Evolutionary conservation across 495 filamentous ascomycete species (phyloP).

Genomic region (Beverwykella pulmonaria): DNA sequence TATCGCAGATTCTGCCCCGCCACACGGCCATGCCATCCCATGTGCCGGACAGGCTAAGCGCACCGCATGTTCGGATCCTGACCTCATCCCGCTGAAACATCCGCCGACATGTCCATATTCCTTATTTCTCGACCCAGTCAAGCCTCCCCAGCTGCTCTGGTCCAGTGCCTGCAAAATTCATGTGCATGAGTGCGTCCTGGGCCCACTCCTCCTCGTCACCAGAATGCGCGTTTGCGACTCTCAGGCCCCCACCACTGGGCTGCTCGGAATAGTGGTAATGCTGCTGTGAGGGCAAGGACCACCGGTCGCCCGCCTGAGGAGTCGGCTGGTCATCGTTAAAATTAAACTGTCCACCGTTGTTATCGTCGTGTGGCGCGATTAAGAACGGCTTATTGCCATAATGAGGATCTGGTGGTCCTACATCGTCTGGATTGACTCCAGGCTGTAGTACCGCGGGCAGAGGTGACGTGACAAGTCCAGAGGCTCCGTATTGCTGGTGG

Average conservation of each 20-base stretch:
- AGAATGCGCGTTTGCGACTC: constrained; percentile 42
- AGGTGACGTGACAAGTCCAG: not conserved
- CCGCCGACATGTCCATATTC: not conserved
- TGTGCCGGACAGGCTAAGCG: not conserved
- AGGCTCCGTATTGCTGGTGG: constrained; percentile 6
- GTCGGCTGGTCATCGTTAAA: constrained; percentile 3
- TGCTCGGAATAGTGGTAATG: constrained; percentile 7
- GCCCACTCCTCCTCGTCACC: constrained; percentile 39
- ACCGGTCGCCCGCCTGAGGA: constrained; percentile 3
- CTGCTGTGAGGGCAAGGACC: constrained; percentile 7
- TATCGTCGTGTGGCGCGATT: not conserved
- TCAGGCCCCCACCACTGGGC: constrained; percentile 37
- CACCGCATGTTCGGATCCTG: not conserved
- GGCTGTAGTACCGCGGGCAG: constrained; percentile 3
- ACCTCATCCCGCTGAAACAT: constrained; percentile 5
- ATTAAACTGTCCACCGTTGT: not conserved
- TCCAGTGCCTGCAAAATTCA: constrained; percentile 39
- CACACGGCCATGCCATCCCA: not conserved
- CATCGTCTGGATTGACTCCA: constrained; percentile 1
- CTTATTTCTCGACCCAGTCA: constrained; percentile 5
- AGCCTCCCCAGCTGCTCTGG: constrained; percentile 18
- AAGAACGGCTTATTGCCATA: constrained; percentile 32
- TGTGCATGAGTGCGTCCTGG: constrained; percentile 44
- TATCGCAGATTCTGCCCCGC: not conserved
- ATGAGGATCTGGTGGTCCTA: constrained; percentile 17